phyloP scores from a whole-genome alignment of 441 rosid genomes.

The Iberis amara region DNA sequence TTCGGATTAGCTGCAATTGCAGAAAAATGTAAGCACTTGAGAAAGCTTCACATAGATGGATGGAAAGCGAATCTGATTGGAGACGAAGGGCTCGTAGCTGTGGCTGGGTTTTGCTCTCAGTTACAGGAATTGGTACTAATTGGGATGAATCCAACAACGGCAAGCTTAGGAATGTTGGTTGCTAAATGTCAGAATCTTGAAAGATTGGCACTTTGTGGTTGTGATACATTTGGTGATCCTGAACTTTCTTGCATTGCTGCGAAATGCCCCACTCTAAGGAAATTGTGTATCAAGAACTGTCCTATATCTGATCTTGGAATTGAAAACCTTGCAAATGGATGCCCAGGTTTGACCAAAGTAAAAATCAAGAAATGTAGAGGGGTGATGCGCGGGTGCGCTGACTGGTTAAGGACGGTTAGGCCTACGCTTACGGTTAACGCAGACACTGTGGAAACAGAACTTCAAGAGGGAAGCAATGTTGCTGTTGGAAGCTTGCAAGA shows the following conservation, averaged over 20 bases:
- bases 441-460: constrained; percentile 38
- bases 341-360: constrained; percentile 46
- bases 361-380: constrained; percentile 57
- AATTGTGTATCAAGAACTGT: constrained; percentile 60
- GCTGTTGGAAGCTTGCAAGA: constrained; percentile 48
- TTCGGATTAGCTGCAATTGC: constrained; percentile 29
- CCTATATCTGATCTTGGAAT: constrained; percentile 45
- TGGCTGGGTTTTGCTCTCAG: constrained; percentile 32
- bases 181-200: constrained; percentile 43
- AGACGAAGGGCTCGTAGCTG: constrained; percentile 37
- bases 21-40: constrained; percentile 30
- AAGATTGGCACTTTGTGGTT: constrained; percentile 48
- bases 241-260: constrained; percentile 37
- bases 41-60: constrained; percentile 42
- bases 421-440: constrained; percentile 31
- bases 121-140: constrained; percentile 26
- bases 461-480: constrained; percentile 39
- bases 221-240: constrained; percentile 46
- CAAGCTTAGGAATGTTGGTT: constrained; percentile 33
- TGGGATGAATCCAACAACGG: constrained; percentile 31
- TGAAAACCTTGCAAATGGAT: constrained; percentile 44
- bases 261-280: constrained; percentile 44
- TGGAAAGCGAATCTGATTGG: constrained; percentile 36
- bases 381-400: constrained; percentile 33
- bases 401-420: constrained; percentile 32